Evolutionary conservation across 179 eudicot genomes (phyloP), one percentile per base, ranked within the genome.

Genomic region (Spinacia oleracea): DNA sequence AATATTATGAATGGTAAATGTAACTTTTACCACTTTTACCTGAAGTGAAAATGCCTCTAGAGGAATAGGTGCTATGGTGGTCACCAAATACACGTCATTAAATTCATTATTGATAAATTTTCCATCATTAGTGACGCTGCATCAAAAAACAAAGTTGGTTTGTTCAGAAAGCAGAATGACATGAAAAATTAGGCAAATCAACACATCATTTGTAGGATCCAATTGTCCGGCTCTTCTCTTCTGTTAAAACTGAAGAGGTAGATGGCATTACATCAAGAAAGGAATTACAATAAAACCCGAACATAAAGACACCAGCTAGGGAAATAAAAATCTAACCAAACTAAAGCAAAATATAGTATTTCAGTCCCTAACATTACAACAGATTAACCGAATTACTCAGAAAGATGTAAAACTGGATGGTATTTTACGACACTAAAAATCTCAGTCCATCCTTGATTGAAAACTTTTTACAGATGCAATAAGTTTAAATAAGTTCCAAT

Each of bases 11-110:
- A 81, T 25, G 40, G 25, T 11, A 29, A 46, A 77, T 38, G 75
- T 34, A 79, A 76, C 73, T 35, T 81, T 83, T 53, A 95, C 98
- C 98, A 76, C 73, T 35, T 81, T 83, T 53, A 95, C 98, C 98
- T 95, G 98, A 78, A 95, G 97, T 75, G 96, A 86, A 84, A 91
- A 93, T 53, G 98, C 96, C 87, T 95, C 96, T 82, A 88, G 79
- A 55, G 98, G 98, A 46, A 95, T 91, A 63, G 98, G 97, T 70
- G 85, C 89, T 68, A 88, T 14, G 72, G 97, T 95, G 75, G 98
- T 93, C 71, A 93, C 91, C 79, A 95, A 83, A 87, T 93, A 95
- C 67, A 95, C 98, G 88, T 95, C 98, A 82, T 82, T 84, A 83
- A 80, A 95, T 83, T 95, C 98, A 86, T 95, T 91, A 86, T 95